Evolutionary conservation across 306 rosid species (phyloP).

Genomic region (Inga leiocalycina): DNA sequence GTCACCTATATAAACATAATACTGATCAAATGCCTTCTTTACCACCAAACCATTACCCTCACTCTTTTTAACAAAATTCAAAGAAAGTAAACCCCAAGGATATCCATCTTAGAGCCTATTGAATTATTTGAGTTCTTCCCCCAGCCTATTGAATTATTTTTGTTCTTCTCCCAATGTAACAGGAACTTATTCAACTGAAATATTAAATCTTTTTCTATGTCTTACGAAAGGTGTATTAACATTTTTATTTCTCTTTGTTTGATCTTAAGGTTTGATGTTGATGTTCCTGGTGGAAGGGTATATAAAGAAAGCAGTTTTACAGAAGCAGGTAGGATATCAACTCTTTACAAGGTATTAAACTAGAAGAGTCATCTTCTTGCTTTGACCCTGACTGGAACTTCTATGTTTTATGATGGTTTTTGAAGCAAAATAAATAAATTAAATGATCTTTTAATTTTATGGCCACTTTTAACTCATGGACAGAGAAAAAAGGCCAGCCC

Average conservation of each 20-base stretch:
- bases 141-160: conserved; percentile 9
- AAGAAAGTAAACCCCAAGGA: not conserved
- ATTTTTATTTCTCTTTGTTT: conserved; percentile 25
- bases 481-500: too few species aligned
- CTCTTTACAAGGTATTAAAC: conserved; percentile 14
- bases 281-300: conserved; percentile 90
- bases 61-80: not conserved
- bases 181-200: conserved; percentile 18
- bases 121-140: not conserved
- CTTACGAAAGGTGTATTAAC: conserved; percentile 9
- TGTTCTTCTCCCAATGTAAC: not conserved
- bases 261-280: conserved; percentile 85
- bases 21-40: not conserved
- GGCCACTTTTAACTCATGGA: not conserved
- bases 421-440: not conserved
- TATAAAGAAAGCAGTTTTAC: conserved; percentile 87
- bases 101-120: not conserved
- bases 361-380: conserved; percentile 12
- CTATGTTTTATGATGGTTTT: not conserved
- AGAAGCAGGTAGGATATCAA: conserved; percentile 62
- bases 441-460: not conserved
- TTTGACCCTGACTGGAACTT: not conserved
- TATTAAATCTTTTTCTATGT: conserved; percentile 14
- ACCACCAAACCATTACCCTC: not conserved
- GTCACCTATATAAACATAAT: not conserved